Percentiles rank a stretch among this genome's conserved stretches.
Evolutionary conservation across 345 rosid species (phyloP).

Genomic region (Anastatica hierochuntica): DNA sequence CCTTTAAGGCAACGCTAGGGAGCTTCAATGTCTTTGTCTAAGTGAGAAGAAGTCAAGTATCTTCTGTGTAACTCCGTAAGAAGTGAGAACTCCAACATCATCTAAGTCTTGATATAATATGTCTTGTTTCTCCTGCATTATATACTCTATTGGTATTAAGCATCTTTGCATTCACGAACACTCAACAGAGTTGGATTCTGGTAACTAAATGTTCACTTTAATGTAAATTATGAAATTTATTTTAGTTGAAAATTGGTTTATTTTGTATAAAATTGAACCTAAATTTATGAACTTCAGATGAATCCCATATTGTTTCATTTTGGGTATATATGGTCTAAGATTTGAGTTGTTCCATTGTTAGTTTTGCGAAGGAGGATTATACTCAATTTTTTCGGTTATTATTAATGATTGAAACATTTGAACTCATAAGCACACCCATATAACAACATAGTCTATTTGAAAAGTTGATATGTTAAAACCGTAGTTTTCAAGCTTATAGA

Average conservation of each 20-base stretch:
- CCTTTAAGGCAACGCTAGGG: conserved; percentile 29
- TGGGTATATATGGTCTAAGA: no score
- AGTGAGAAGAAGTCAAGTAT: conserved; percentile 6
- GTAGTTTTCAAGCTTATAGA: no score
- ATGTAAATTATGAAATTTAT: neutral
- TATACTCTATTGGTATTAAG: neutral
- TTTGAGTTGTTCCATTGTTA: no score
- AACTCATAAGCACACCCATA: no score
- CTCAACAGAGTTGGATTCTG: neutral
- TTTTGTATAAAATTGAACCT: neutral
- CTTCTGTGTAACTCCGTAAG: neutral
- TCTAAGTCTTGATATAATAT: no score
- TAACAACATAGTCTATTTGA: no score
- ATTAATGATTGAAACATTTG: no score
- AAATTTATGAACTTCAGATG: neutral
- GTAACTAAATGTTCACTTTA: neutral
- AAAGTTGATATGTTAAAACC: no score
- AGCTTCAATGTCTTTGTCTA: neutral
- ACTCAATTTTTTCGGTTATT: no score
- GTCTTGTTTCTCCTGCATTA: no score
- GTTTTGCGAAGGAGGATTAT: no score
- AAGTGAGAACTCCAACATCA: neutral
- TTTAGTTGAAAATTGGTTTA: neutral
- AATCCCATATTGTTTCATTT: neutral
- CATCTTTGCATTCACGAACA: neutral